Conservation (phyloP, 2,329 filamentous ascomycete genomes). For the Orbilia oligospora region DNA sequence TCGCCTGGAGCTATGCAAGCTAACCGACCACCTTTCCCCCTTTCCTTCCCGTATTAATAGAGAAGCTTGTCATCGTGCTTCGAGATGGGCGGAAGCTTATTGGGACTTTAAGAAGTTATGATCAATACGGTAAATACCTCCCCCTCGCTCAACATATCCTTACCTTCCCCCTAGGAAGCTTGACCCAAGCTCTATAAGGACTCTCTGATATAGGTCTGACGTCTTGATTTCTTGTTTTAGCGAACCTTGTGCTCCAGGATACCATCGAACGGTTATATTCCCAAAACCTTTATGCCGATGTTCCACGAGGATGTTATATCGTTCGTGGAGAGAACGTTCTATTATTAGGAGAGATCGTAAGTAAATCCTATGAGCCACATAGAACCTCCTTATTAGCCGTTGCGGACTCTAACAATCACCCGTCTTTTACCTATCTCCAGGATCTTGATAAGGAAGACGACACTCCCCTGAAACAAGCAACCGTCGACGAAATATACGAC, state of each 20-base stretch:
- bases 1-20: slow-evolving; percentile 24
- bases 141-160: background rate
- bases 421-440: slow-evolving; percentile 40
- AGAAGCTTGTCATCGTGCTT: slow-evolving; percentile 92
- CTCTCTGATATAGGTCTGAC: slow-evolving; percentile 24
- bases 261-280: slow-evolving; percentile 91
- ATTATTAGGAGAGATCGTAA: slow-evolving; percentile 85
- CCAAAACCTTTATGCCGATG: slow-evolving; percentile 82
- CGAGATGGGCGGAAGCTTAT: slow-evolving; percentile 95
- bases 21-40: slow-evolving; percentile 42
- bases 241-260: slow-evolving; percentile 93
- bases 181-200: slow-evolving; percentile 1
- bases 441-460: slow-evolving; percentile 97
- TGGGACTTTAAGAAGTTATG: slow-evolving; percentile 93
- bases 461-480: slow-evolving; percentile 76
- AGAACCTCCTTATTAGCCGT: background rate
- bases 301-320: slow-evolving; percentile 87
- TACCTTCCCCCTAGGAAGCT: slow-evolving; percentile 6
- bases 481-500: slow-evolving; percentile 76
- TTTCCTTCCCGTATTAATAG: slow-evolving; percentile 70
- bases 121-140: slow-evolving; percentile 84
- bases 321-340: slow-evolving; percentile 98
- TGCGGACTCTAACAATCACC: background rate
- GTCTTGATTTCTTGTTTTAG: slow-evolving; percentile 69
- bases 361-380: slow-evolving; percentile 15